Conservation (phyloP, 768 basidiomycete genomes). For the Xerocomellus chrysenteron region DNA sequence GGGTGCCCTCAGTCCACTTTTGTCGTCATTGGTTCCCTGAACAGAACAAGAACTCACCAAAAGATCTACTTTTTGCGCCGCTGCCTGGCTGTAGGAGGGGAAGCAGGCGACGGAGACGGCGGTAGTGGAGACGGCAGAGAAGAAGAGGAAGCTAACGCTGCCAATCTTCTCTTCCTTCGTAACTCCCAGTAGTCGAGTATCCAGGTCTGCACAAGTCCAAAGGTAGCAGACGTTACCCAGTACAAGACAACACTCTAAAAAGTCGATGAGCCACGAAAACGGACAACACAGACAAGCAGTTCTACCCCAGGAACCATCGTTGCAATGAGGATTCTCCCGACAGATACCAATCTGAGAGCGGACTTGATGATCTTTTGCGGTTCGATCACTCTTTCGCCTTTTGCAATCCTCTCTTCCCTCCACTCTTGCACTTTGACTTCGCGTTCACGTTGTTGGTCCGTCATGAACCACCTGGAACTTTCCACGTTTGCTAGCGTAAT, state of each 20-base stretch:
- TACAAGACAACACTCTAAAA: conserved; percentile 62
- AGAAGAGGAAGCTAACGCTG: not conserved
- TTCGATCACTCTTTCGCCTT: conserved; percentile 45
- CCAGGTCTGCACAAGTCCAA: conserved; percentile 77
- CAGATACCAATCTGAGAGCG: conserved; percentile 53
- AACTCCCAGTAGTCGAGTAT: conserved; percentile 62
- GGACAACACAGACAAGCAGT: conserved; percentile 16
- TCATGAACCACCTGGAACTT: conserved; percentile 70
- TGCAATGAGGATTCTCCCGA: conserved; percentile 66
- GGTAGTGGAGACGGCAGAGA: not conserved
- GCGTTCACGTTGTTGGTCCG: conserved; percentile 53
- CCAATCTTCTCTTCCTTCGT: conserved; percentile 34
- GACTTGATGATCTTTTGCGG: conserved; percentile 53
- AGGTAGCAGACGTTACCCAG: conserved; percentile 75
- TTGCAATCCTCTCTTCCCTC: conserved; percentile 43
- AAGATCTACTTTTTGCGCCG: conserved; percentile 16
- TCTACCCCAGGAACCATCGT: conserved; percentile 69
- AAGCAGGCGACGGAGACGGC: not conserved
- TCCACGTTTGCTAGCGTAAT: conserved; percentile 80
- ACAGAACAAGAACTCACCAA: conserved; percentile 18
- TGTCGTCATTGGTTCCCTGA: conserved; percentile 59
- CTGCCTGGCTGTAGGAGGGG: not conserved
- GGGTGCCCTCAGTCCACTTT: conserved; percentile 75
- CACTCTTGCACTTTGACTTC: conserved; percentile 47
- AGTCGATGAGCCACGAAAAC: conserved; percentile 3